Evolutionary conservation across 164 flowering plant species (phyloP).

Genomic region (Vitis labrusca): DNA sequence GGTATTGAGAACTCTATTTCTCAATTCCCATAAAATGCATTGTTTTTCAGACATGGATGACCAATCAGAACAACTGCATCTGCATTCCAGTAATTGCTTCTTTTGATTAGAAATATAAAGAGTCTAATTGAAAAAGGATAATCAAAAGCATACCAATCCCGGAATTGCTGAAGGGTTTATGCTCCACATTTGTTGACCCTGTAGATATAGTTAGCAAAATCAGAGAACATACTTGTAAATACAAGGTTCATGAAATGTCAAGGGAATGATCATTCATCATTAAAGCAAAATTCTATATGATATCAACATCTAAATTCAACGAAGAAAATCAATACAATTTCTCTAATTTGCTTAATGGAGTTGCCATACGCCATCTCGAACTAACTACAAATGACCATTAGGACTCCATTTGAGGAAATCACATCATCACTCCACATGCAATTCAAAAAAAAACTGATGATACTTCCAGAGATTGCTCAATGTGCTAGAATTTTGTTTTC

Average conservation of each 20-base stretch:
- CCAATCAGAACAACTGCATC: neutral
- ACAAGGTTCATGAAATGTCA: neutral
- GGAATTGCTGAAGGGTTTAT: constrained; percentile 46
- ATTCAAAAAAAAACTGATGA: neutral
- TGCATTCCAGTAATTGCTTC: neutral
- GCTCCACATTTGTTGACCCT: constrained; percentile 33
- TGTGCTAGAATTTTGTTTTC: too few species aligned
- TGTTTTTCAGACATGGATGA: neutral
- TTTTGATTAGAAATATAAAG: neutral
- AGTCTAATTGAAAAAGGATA: neutral
- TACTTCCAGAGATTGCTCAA: neutral
- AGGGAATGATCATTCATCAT: neutral
- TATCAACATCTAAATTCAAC: neutral
- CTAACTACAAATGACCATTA: neutral
- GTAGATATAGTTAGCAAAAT: constrained; percentile 21
- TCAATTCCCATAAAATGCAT: neutral
- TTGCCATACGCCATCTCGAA: neutral
- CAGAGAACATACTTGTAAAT: constrained; percentile 1
- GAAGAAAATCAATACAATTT: neutral
- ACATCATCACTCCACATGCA: too few species aligned
- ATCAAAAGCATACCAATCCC: constrained; percentile 47
- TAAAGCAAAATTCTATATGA: neutral
- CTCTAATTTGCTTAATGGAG: neutral
- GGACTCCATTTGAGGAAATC: neutral
- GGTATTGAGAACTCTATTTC: too few species aligned